Evolutionary conservation across 2,329 filamentous ascomycete genomes (phyloP), one percentile per base, ranked within the genome.

Genomic region (Arachnomyces sp.): DNA sequence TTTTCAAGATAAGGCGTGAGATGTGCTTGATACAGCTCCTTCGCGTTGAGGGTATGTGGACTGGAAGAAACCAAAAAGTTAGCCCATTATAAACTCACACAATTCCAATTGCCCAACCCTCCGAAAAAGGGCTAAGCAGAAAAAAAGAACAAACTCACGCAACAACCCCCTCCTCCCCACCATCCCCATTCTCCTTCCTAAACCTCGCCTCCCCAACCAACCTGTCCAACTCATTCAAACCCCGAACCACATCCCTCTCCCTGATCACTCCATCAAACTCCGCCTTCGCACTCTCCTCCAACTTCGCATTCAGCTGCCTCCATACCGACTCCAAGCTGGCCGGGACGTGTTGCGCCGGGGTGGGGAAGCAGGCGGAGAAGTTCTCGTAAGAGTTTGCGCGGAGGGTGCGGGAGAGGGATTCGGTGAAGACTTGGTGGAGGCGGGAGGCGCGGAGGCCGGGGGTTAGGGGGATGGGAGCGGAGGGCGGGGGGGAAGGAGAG

Each of bases 321-420:
- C 77, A 75, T 15, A 82, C 63, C 3, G 67, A 66, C 50, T 77
- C 71, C 42, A 82, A 53, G 31, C 69, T 71, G 17, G 71, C 71
- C 1, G 75, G 72, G 8, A 74, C 74, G 50, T 78, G 66, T 50
- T 67, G 63, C 13, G 77, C 74, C 2, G 77, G 72, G 0, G 78
- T 82, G 0, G 78, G 78, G 48, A 82, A 82, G 51, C 78, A 82
- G 16, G 74, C 64, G 0, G 75, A 69, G 55, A 82, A 82, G 50
- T 80, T 80, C 36, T 66, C 63, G 54, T 78, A 74, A 7, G 70
- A 76, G 57, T 76, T 78, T 38, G 76, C 75, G 46, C 74, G 72
- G n/a, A 81, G 57, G 1, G 78, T 76, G 45, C 77, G 73, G 8
- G 69, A 66, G 15, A 80, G 67, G 12, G 78, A 77, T 44, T 77